Conservation (phyloP, 2,329 filamentous ascomycete species). For the Trichoderma lentiforme region DNA sequence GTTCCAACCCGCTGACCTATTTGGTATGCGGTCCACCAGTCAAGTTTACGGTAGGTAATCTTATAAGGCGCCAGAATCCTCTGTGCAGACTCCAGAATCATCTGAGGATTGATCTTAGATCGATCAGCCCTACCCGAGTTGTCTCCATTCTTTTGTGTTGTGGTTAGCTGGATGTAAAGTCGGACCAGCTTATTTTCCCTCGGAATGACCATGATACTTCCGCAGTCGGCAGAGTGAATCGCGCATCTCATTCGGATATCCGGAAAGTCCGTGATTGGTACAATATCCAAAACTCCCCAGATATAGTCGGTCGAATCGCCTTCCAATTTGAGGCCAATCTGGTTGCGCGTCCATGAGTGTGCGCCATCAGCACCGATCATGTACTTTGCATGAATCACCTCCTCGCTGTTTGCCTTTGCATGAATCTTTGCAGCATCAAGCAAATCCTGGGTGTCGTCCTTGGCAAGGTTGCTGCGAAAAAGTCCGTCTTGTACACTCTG, state of each 20-base stretch:
- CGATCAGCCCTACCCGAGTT: background rate
- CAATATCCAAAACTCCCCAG: conserved; percentile 30
- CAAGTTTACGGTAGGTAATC: conserved; percentile 59
- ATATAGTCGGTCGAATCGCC: conserved; percentile 30
- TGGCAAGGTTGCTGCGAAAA: background rate
- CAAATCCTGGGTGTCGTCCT: conserved; percentile 10
- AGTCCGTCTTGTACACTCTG: background rate
- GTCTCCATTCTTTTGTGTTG: background rate
- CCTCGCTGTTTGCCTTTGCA: background rate
- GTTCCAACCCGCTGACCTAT: conserved; percentile 55
- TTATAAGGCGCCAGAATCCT: conserved; percentile 65
- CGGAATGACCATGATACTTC: background rate
- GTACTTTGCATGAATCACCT: conserved; percentile 6
- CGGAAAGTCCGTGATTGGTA: conserved; percentile 28
- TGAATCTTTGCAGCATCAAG: background rate
- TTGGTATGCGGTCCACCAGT: conserved; percentile 54
- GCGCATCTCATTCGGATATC: conserved; percentile 31
- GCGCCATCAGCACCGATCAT: conserved; percentile 27
- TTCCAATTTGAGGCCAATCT: conserved; percentile 26
- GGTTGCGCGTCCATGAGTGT: conserved; percentile 26
- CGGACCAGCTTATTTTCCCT: conserved; percentile 3
- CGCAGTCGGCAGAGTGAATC: conserved; percentile 22
- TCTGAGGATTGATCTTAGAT: conserved; percentile 54
- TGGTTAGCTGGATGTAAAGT: background rate
- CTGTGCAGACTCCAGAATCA: conserved; percentile 60